Evolutionary conservation across 352 stramenopile species (phyloP).

Genomic region (Plasmopara viticola): DNA sequence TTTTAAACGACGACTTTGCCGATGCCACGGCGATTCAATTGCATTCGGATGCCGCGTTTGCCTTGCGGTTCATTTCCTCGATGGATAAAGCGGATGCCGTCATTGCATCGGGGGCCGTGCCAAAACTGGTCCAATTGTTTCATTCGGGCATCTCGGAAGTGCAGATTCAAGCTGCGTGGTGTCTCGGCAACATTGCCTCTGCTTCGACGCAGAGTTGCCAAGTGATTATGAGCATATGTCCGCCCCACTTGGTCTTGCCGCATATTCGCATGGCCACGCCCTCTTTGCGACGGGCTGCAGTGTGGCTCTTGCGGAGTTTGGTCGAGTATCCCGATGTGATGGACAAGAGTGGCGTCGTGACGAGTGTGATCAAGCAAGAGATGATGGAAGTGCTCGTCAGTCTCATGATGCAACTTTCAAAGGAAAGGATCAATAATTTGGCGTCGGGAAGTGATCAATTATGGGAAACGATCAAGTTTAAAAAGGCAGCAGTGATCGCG

Average conservation of each 20-base stretch:
- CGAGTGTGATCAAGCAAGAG: constrained; percentile 53
- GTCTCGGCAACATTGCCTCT: constrained; percentile 79
- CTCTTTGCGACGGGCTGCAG: constrained; percentile 57
- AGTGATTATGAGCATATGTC: constrained; percentile 65
- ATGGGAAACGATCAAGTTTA: constrained; percentile 47
- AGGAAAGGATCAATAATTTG: constrained; percentile 66
- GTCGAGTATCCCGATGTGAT: constrained; percentile 80
- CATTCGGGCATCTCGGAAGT: constrained; percentile 83
- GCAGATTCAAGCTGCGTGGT: constrained; percentile 85
- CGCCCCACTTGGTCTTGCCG: constrained; percentile 58
- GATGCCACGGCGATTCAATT: constrained; percentile 63
- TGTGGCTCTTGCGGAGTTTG: constrained; percentile 80
- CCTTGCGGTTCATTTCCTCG: constrained; percentile 81
- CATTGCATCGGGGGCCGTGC: constrained; percentile 64
- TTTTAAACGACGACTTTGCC: constrained; percentile 61
- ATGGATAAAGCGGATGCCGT: constrained; percentile 81
- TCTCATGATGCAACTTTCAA: constrained; percentile 75
- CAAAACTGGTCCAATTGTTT: constrained; percentile 78
- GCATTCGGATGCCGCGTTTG: constrained; percentile 83
- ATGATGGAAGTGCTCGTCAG: constrained; percentile 64
- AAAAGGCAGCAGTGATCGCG: constrained; percentile 49
- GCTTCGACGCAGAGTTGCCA: constrained; percentile 69
- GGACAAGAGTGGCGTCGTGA: constrained; percentile 38
- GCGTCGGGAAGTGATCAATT: constrained; percentile 38
- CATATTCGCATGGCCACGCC: constrained; percentile 84